These are phyloP conservation scores for Talaromyces liani DNA, from an alignment of 495 filamentous ascomycete genomes.

Conservation along the genomic window DNA sequence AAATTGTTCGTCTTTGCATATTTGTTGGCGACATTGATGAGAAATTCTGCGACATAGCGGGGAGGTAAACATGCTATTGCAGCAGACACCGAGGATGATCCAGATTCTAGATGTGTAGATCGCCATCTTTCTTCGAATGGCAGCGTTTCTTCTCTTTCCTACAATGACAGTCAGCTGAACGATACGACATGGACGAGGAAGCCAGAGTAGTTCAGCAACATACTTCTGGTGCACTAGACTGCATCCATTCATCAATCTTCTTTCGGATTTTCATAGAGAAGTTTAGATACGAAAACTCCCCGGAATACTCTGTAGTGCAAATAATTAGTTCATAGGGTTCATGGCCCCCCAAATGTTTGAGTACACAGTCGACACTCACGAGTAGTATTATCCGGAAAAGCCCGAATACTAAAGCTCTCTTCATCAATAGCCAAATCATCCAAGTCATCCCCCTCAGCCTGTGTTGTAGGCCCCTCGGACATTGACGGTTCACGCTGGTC, in stretches of 20 bases:
- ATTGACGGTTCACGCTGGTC: constrained; percentile 28
- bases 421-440: constrained; percentile 39
- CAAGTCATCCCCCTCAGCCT: constrained; percentile 29
- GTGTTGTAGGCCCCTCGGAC: constrained; percentile 27
- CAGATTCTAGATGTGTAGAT: constrained; percentile 40
- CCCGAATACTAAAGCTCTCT: constrained; percentile 39
- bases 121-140: constrained; percentile 43
- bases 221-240: constrained; percentile 36
- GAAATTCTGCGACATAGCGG: constrained; percentile 42
- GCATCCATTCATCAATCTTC: constrained; percentile 44
- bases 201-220: neutral
- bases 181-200: neutral
- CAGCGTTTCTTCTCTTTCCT: constrained; percentile 35
- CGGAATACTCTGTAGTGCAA: constrained; percentile 36
- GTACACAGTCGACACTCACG: constrained; percentile 18
- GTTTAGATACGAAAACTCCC: constrained; percentile 45
- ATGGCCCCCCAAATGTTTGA: no score
- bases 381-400: constrained; percentile 39
- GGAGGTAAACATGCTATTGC: constrained; percentile 41
- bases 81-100: constrained; percentile 30
- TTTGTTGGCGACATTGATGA: constrained; percentile 45
- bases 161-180: neutral
- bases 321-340: no score
- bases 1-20: constrained; percentile 48
- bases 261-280: constrained; percentile 43